These are phyloP conservation scores for Blastomyces gilchristii DNA, from an alignment of 2,329 filamentous ascomycete genomes.

Conservation along the genomic window DNA sequence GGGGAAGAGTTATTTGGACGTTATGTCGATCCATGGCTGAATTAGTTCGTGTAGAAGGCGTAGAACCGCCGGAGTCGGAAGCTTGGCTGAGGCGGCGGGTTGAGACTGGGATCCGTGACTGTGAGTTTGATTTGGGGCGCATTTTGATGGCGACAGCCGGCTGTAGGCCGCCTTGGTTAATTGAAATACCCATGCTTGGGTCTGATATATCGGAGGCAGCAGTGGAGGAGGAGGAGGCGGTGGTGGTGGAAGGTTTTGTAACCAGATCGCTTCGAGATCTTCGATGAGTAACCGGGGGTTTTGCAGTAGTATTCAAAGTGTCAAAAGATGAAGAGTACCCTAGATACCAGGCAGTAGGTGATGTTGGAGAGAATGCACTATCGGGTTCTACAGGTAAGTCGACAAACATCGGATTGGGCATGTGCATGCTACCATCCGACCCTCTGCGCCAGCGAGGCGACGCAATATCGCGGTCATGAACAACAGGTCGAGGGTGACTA, in stretches of 20 bases:
- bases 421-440: slow-evolving; percentile 59
- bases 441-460: slow-evolving; percentile 48
- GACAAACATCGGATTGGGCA: slow-evolving; percentile 36
- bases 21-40: slow-evolving; percentile 25
- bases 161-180: slow-evolving; percentile 19
- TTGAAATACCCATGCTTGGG: slow-evolving; percentile 29
- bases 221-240: slow-evolving; percentile 16
- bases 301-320: slow-evolving; percentile 24
- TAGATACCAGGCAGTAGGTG: slow-evolving; percentile 58
- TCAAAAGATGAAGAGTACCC: slow-evolving; percentile 37
- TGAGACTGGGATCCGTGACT: slow-evolving; percentile 39
- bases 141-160: slow-evolving; percentile 11
- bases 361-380: slow-evolving; percentile 49
- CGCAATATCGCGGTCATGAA: slow-evolving; percentile 51
- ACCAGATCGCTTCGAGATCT: slow-evolving; percentile 50
- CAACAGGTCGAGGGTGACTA: slow-evolving; percentile 31
- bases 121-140: slow-evolving; percentile 15
- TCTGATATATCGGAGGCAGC: slow-evolving; percentile 23
- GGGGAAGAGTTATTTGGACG: slow-evolving; percentile 22
- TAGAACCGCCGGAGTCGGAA: slow-evolving; percentile 34
- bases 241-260: slow-evolving; percentile 20
- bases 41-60: slow-evolving; percentile 26
- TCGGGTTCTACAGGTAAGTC: slow-evolving; percentile 27
- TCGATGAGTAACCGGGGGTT: slow-evolving; percentile 23
- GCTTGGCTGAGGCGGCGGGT: slow-evolving; percentile 31